These are phyloP conservation scores for Xerocomellus amylosporus DNA, from an alignment of 768 basidiomycete genomes.

Conservation along the genomic window DNA sequence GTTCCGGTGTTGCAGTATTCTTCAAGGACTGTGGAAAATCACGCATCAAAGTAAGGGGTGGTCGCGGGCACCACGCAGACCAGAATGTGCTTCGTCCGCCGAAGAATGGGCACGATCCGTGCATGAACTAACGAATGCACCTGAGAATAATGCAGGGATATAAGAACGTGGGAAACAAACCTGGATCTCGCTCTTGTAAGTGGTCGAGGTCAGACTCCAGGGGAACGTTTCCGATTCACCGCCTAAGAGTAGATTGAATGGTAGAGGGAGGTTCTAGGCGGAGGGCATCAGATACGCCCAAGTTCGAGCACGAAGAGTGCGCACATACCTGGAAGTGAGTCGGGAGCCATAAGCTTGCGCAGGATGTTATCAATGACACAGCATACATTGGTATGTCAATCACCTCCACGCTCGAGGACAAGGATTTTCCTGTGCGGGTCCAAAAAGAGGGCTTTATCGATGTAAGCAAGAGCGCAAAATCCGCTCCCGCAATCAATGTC, in stretches of 20 bases:
- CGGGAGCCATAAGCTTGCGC: conserved; percentile 7
- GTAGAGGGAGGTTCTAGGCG: conserved; percentile 6
- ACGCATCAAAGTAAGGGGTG: conserved; percentile 7
- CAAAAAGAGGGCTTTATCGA: conserved; percentile 13
- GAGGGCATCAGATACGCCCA: background rate
- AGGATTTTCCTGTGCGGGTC: conserved; percentile 17
- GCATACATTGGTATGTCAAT: background rate
- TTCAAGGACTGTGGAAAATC: conserved; percentile 12
- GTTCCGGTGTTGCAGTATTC: background rate
- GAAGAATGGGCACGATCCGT: conserved; percentile 16
- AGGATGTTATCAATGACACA: background rate
- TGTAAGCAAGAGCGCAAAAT: conserved; percentile 18
- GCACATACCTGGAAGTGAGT: conserved; percentile 7
- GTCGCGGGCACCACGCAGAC: conserved; percentile 20
- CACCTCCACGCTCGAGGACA: conserved; percentile 15
- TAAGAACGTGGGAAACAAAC: background rate
- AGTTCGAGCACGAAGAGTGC: no score
- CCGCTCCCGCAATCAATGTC: conserved; percentile 12
- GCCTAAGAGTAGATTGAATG: conserved; percentile 4
- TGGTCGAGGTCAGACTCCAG: conserved; percentile 2
- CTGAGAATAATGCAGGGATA: no score
- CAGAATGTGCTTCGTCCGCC: conserved; percentile 17
- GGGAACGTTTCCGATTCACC: conserved; percentile 3
- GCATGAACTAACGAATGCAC: conserved; percentile 5
- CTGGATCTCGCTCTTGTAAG: conserved; percentile 2